Conservation (phyloP, 345 rosid species). For the Limnanthes douglasii region DNA sequence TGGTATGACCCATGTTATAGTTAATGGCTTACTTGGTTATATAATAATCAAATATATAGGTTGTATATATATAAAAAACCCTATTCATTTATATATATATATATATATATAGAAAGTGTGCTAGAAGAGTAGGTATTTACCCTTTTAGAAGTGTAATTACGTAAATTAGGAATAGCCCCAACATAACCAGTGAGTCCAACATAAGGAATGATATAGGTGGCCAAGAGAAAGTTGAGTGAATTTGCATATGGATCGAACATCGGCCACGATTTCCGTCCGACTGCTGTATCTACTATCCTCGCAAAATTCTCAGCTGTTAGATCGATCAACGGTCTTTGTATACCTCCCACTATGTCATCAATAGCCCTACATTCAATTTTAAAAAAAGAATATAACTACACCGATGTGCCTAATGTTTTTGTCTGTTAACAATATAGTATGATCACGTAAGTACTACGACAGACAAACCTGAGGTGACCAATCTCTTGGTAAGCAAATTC, state of each 20-base stretch:
- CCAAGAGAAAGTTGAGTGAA: constrained; percentile 38
- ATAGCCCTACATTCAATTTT: constrained; percentile 27
- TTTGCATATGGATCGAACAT: constrained; percentile 47
- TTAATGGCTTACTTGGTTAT: too few relatives aligned
- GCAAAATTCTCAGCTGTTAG: constrained; percentile 29
- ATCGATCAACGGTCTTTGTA: constrained; percentile 39
- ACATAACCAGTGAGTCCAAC: constrained; percentile 63
- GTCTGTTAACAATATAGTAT: neutral
- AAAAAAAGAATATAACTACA: too few relatives aligned
- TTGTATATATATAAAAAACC: neutral
- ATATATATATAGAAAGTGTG: neutral
- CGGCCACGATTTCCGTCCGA: constrained; percentile 32
- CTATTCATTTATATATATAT: too few relatives aligned
- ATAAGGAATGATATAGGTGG: constrained; percentile 43
- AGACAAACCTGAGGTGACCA: constrained; percentile 72
- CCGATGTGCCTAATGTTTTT: too few relatives aligned
- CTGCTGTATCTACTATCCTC: constrained; percentile 25
- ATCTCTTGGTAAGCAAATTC: constrained; percentile 62
- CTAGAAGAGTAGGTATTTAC: constrained; percentile 28
- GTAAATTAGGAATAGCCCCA: constrained; percentile 39
- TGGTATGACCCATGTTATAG: too few relatives aligned
- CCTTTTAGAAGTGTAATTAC: constrained; percentile 11
- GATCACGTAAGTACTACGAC: too few relatives aligned
- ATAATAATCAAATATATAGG: neutral
- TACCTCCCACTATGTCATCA: constrained; percentile 27